Evolutionary conservation across 2,329 filamentous ascomycete genomes (phyloP).

Genomic region (Phialophora macrospora): DNA sequence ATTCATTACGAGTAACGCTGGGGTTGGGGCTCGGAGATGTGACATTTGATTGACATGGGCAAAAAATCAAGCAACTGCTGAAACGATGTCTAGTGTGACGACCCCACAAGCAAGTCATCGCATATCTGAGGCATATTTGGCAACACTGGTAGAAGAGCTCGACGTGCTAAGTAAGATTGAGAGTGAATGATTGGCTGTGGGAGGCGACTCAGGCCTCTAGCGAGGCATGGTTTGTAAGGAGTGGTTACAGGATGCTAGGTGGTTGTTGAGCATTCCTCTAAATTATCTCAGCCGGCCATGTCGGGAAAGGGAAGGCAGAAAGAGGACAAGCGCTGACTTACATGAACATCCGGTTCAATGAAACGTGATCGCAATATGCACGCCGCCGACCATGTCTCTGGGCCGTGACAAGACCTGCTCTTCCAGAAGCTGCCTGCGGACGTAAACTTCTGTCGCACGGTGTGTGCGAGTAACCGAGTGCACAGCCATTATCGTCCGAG

Average conservation of each 20-base stretch:
- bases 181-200: conserved; percentile 20
- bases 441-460: background rate
- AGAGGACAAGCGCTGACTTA: conserved; percentile 26
- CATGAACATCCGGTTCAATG: background rate
- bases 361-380: conserved; percentile 1
- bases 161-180: conserved; percentile 25
- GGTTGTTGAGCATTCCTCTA: conserved; percentile 8
- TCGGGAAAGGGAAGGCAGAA: conserved; percentile 22
- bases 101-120: conserved; percentile 1
- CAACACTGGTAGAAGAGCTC: conserved; percentile 14
- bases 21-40: background rate
- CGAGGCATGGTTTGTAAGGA: conserved; percentile 21
- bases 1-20: background rate
- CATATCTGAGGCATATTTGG: conserved; percentile 21
- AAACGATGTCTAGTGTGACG: conserved; percentile 30
- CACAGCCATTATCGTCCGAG: conserved; percentile 6
- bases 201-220: conserved; percentile 11
- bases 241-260: conserved; percentile 14
- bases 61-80: conserved; percentile 17
- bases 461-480: background rate
- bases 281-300: conserved; percentile 22
- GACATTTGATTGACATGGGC: conserved; percentile 5
- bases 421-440: conserved; percentile 2
- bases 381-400: conserved; percentile 10
- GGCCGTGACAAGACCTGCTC: background rate